Percentiles rank a stretch among this genome's conserved stretches.
Conservation (phyloP, 2,329 filamentous ascomycete species). For the Pyrenophora graminea region DNA sequence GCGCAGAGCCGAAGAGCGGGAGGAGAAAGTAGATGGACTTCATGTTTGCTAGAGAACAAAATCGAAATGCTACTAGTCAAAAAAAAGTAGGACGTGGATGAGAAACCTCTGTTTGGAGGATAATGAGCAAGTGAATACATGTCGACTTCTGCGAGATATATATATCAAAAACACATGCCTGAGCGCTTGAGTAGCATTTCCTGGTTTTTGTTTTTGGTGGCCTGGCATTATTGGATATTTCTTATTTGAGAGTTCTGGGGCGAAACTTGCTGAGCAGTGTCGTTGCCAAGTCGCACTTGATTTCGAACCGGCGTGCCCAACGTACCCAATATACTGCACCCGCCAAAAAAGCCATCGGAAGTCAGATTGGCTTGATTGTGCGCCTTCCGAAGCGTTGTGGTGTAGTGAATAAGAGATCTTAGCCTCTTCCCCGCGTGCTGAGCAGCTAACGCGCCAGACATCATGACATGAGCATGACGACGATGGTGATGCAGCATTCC, state of each 20-base stretch:
- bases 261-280: too few relatives aligned
- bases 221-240: too few relatives aligned
- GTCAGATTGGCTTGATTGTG: background rate
- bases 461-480: background rate
- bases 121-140: background rate
- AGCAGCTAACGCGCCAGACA: background rate
- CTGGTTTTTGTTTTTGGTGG: too few relatives aligned
- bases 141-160: background rate
- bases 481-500: slow-evolving; percentile 1
- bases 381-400: background rate
- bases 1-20: slow-evolving; percentile 1
- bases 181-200: too few relatives aligned
- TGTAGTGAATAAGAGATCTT: slow-evolving; percentile 4
- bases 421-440: background rate
- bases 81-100: background rate
- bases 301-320: background rate
- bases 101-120: background rate
- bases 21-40: slow-evolving; percentile 4
- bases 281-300: background rate
- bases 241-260: too few relatives aligned
- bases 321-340: slow-evolving; percentile 1
- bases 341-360: slow-evolving; percentile 5
- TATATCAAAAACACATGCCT: background rate
- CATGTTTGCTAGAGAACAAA: background rate
- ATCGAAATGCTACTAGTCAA: background rate